Evolutionary conservation across 2,329 filamentous ascomycete species (phyloP).

Genomic region (Niveomyces coronatus): DNA sequence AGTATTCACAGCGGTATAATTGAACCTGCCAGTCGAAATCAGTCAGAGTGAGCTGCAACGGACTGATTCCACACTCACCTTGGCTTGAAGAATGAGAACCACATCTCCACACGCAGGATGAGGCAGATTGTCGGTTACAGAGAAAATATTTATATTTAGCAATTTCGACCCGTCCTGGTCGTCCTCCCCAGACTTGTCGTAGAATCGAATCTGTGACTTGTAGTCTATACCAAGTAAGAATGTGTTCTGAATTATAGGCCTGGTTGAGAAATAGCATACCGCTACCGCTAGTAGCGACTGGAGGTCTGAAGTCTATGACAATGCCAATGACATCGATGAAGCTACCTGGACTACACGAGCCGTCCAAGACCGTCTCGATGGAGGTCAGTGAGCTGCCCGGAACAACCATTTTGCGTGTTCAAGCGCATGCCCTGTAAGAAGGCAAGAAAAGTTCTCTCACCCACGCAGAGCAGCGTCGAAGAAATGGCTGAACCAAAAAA

Average conservation of each 20-base stretch:
- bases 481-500: too few species aligned
- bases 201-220: constrained; percentile 51
- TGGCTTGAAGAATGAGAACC: constrained; percentile 39
- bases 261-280: constrained; percentile 32
- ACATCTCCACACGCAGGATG: constrained; percentile 29
- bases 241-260: constrained; percentile 1
- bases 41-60: not conserved
- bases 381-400: constrained; percentile 8
- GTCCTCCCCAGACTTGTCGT: constrained; percentile 45
- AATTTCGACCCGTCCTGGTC: constrained; percentile 24
- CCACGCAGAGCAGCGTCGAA: too few species aligned
- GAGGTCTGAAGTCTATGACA: constrained; percentile 52
- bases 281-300: constrained; percentile 36
- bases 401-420: constrained; percentile 1
- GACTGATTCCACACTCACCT: constrained; percentile 27
- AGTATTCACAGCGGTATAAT: constrained; percentile 22
- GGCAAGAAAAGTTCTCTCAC: not conserved
- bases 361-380: constrained; percentile 34
- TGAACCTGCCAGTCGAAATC: constrained; percentile 29
- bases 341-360: constrained; percentile 17
- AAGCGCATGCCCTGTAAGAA: too few species aligned
- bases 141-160: constrained; percentile 51
- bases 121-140: constrained; percentile 38
- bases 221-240: too few species aligned
- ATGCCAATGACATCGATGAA: constrained; percentile 56